Evolutionary conservation across 306 rosid species (phyloP).

Genomic region (Herpetospermum pedunculosum): DNA sequence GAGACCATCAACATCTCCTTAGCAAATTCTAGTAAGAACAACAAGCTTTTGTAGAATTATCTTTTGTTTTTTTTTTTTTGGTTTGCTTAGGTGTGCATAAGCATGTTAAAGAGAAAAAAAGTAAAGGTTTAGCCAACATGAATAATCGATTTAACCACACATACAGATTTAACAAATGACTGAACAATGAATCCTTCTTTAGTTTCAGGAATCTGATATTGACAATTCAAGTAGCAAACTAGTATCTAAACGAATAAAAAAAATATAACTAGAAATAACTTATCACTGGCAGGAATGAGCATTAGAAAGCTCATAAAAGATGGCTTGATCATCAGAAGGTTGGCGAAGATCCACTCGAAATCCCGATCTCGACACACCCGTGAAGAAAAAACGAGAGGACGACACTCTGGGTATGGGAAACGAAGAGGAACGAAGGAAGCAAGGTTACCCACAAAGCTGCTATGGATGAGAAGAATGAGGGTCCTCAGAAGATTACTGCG

Average conservation of each 20-base stretch:
- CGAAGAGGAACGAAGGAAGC: slow-evolving; percentile 21
- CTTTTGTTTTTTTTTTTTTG: not conserved
- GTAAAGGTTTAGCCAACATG: no score
- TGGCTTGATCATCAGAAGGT: slow-evolving; percentile 10
- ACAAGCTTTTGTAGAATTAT: not conserved
- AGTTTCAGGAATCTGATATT: not conserved
- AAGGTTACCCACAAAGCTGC: slow-evolving; percentile 11
- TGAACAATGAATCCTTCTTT: not conserved
- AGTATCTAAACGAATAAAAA: not conserved
- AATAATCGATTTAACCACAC: not conserved
- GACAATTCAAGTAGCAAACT: not conserved
- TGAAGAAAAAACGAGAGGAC: slow-evolving; percentile 6
- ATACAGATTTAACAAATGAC: not conserved
- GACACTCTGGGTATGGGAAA: slow-evolving; percentile 18
- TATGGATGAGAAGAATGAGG: slow-evolving; percentile 18
- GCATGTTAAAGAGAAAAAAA: not conserved
- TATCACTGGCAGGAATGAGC: slow-evolving; percentile 14
- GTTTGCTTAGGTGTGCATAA: not conserved
- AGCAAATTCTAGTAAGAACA: slow-evolving; percentile 16
- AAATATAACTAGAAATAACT: not conserved
- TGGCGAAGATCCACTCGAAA: not conserved
- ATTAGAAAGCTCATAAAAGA: slow-evolving; percentile 14
- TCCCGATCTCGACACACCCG: not conserved
- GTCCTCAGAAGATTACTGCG: slow-evolving; percentile 15
- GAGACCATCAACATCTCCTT: slow-evolving; percentile 6